Base-by-base conservation (phyloP, 192 early-diverging fungal species). In the Thamnidium elegans region DNA sequence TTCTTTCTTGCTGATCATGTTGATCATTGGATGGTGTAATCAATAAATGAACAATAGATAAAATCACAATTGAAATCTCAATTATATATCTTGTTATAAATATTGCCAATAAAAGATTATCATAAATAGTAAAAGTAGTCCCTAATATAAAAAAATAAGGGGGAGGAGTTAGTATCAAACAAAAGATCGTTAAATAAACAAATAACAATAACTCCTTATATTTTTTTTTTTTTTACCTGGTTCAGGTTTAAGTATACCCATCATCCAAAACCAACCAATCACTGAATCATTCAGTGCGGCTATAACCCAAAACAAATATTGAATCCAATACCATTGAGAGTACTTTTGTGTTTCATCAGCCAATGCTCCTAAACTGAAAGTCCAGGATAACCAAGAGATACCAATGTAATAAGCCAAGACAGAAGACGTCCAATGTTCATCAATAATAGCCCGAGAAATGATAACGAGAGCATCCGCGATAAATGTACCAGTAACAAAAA, bases 241-340 rank as follows among this genome's bases (percentile, higher is more conserved):
- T 34, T 30, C n/a, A 19, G 60, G 68, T 32, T 71, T 47, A 9
- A 52, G 4, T 20, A 72, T 50, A 20, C 34, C 56, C 8, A 61
- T 60, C 8, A 60, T 32, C 84, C 84, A 85, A 39, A 71, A 50
- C 70, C 71, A 80, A 17, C 72, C 71, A 45, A 84, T 62, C 8
- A 79, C 58, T 0, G 72, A 66, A 47, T 87, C 85, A 3, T 73
- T 68, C 3, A 77, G 32, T 17, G 73, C 53, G 3, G 78, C 72
- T 4, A 79, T 32, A 34, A 63, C 65, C 81, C 82, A 87, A 46
- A 86, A 87, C 1, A 48, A 42, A 73, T 85, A 82, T 31, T 82
- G 76, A 23, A 74, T 65, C 77, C 79, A 82, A 48, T 77, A 71
- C 80, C 80, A 85, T 59, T 73, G 64, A 3, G 77, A 67, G 5